A percentile compares a stretch with the other conserved stretches of the same genome.
Evolutionary conservation across 306 rosid species (phyloP).

Genomic region (Hippophae rhamnoides): DNA sequence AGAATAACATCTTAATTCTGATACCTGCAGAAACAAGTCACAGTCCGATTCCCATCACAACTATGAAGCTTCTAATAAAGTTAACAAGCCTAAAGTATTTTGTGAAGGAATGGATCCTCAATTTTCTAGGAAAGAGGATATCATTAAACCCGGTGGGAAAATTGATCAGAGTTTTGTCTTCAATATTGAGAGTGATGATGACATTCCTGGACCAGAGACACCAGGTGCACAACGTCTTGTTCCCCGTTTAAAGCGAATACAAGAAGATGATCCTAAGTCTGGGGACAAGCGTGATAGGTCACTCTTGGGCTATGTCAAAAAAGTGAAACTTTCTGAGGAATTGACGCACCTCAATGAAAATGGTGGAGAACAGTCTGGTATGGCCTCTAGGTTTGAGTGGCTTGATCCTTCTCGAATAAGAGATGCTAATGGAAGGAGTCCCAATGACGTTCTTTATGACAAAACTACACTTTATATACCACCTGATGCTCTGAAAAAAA

Average conservation of each 20-base stretch:
- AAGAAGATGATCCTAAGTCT: constrained; percentile 34
- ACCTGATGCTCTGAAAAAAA: constrained; percentile 59
- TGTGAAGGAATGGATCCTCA: constrained; percentile 23
- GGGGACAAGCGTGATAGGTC: constrained; percentile 20
- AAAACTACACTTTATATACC: constrained; percentile 63
- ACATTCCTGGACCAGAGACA: constrained; percentile 63
- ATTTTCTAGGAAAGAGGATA: constrained; percentile 13
- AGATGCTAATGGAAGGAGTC: constrained; percentile 71
- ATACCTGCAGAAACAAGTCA: constrained; percentile 38
- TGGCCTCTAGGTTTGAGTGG: constrained; percentile 82
- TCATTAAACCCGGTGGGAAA: constrained; percentile 21
- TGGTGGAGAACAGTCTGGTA: constrained; percentile 33
- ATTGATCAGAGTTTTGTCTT: constrained; percentile 15
- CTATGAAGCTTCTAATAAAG: constrained; percentile 17
- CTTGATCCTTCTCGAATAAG: constrained; percentile 68
- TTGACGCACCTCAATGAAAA: constrained; percentile 25
- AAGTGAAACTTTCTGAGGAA: constrained; percentile 54
- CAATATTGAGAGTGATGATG: constrained; percentile 27
- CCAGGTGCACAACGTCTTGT: constrained; percentile 54
- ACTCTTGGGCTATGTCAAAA: constrained; percentile 44
- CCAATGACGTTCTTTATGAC: constrained; percentile 58
- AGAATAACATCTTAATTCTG: background rate
- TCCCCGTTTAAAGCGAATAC: constrained; percentile 53
- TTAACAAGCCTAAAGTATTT: constrained; percentile 19
- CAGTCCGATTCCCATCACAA: constrained; percentile 18